Evolutionary conservation across 306 rosid species (phyloP).

Genomic region (Amphicarpaea edgeworthii): DNA sequence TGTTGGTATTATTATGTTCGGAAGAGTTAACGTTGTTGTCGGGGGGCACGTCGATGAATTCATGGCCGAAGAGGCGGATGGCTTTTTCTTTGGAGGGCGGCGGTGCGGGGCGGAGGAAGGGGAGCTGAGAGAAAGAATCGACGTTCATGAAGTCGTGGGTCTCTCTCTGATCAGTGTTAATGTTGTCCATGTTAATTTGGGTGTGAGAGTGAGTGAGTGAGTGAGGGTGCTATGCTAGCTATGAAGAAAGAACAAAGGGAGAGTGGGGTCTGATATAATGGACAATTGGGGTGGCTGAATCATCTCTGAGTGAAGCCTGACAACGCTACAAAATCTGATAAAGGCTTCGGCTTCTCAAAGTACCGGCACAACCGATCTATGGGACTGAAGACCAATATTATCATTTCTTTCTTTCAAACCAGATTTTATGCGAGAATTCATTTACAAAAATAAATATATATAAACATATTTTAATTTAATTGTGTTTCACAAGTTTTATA

Average conservation of each 20-base stretch:
- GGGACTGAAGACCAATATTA: not conserved
- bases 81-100: slow-evolving; percentile 57
- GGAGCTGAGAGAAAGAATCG: slow-evolving; percentile 86
- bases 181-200: slow-evolving; percentile 59
- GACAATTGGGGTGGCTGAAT: slow-evolving; percentile 62
- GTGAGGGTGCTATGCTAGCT: slow-evolving; percentile 52
- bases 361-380: slow-evolving; percentile 38
- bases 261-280: slow-evolving; percentile 52
- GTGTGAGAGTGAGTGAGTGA: not conserved
- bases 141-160: slow-evolving; percentile 94
- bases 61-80: slow-evolving; percentile 77
- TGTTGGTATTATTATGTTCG: slow-evolving; percentile 13
- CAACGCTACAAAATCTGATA: slow-evolving; percentile 58
- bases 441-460: too few species aligned
- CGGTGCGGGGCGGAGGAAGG: slow-evolving; percentile 76
- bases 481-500: too few species aligned
- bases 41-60: slow-evolving; percentile 46
- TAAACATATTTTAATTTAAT: too few species aligned
- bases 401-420: not conserved
- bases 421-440: too few species aligned
- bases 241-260: slow-evolving; percentile 52
- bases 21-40: slow-evolving; percentile 25
- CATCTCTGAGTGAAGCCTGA: slow-evolving; percentile 70
- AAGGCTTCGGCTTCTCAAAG: slow-evolving; percentile 58
- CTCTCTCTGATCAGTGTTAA: slow-evolving; percentile 59